These are phyloP conservation scores for Solanum clarkiae DNA, from an alignment of 257 asterid genomes.

Conservation along the genomic window DNA sequence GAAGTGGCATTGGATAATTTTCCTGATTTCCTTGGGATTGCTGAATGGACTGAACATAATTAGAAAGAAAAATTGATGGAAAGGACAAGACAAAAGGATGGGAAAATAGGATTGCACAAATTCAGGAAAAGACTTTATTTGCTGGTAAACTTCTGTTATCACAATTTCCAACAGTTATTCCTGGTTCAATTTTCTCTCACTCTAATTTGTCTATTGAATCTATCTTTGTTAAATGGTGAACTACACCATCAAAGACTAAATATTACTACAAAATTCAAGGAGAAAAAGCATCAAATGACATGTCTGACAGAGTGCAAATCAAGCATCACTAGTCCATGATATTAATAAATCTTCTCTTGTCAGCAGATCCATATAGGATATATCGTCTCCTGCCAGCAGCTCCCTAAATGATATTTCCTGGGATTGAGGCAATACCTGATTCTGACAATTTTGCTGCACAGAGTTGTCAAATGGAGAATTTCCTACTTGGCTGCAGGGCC, in stretches of 20 bases:
- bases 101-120: background rate
- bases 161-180: background rate
- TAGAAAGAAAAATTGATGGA: background rate
- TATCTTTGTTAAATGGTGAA: background rate
- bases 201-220: background rate
- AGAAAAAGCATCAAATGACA: background rate
- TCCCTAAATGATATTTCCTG: background rate
- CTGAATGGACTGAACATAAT: background rate
- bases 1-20: background rate
- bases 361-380: background rate
- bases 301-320: background rate
- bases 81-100: background rate
- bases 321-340: background rate
- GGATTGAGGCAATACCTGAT: background rate
- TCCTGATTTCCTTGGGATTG: background rate
- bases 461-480: background rate
- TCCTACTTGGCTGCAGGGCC: background rate
- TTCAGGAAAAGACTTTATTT: background rate
- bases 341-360: background rate
- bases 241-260: background rate
- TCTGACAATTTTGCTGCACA: background rate
- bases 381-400: background rate
- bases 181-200: background rate
- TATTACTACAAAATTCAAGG: background rate
- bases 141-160: background rate